Percentiles rank a stretch among this genome's conserved stretches.
Conservation (phyloP, 2,329 filamentous ascomycete species). For the Kalmusia sp. region DNA sequence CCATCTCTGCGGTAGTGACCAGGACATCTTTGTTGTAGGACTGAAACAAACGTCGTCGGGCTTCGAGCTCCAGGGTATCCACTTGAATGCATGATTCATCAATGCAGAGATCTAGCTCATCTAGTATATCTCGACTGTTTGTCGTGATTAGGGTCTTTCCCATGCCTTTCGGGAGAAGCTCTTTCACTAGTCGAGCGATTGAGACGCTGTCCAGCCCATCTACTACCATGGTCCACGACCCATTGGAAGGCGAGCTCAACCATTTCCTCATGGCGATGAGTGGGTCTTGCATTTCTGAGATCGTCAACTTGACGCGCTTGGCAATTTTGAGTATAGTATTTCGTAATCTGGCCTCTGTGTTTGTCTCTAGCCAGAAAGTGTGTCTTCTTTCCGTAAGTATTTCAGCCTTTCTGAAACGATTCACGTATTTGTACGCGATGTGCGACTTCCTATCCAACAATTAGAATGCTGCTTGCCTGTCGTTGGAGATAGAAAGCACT, state of each 20-base stretch:
- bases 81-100: not conserved
- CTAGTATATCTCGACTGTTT: not conserved
- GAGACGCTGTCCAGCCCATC: not conserved
- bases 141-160: conserved; percentile 2
- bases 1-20: no score
- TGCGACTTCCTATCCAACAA: conserved; percentile 5
- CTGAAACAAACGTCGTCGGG: no score
- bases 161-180: not conserved
- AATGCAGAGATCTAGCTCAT: not conserved
- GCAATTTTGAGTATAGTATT: not conserved
- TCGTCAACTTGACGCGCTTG: not conserved
- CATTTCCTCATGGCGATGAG: not conserved
- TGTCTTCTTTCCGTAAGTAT: not conserved
- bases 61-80: not conserved
- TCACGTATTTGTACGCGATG: conserved; percentile 1
- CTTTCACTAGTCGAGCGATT: not conserved
- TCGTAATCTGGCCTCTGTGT: not conserved
- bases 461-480: no score
- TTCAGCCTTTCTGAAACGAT: not conserved
- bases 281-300: not conserved
- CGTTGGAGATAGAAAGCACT: no score
- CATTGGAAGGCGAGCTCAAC: not conserved
- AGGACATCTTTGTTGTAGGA: no score
- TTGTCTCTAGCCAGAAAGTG: conserved; percentile 10
- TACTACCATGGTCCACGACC: conserved; percentile 3